Conservation (phyloP, 768 basidiomycete species). For the Hydnomerulius pinastri region DNA sequence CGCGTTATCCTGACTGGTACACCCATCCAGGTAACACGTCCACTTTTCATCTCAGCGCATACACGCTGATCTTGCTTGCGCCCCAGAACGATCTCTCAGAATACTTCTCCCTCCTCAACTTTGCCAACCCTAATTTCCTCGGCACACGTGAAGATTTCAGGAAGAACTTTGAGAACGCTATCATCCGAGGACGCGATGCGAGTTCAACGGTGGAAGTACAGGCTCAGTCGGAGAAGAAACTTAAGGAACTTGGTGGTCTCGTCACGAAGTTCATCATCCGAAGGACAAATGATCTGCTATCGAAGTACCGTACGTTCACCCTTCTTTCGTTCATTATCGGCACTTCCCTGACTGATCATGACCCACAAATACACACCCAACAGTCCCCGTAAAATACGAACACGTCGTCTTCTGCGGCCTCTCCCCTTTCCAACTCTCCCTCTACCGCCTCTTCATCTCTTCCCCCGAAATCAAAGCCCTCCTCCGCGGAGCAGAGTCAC, state of each 20-base stretch:
- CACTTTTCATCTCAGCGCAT: neutral
- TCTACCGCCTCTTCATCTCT: slow-evolving; percentile 89
- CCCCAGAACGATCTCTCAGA: slow-evolving; percentile 92
- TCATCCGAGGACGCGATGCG: slow-evolving; percentile 88
- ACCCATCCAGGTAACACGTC: slow-evolving; percentile 70
- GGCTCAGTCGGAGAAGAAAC: slow-evolving; percentile 82
- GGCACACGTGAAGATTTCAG: slow-evolving; percentile 89
- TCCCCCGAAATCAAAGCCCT: slow-evolving; percentile 92
- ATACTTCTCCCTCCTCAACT: slow-evolving; percentile 91
- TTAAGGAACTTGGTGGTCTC: slow-evolving; percentile 85
- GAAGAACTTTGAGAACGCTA: slow-evolving; percentile 92
- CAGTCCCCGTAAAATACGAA: slow-evolving; percentile 99
- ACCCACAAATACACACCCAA: slow-evolving; percentile 11
- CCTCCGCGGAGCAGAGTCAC: slow-evolving; percentile 83
- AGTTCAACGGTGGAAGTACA: slow-evolving; percentile 79
- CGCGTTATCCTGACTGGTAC: slow-evolving; percentile 94
- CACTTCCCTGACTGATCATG: slow-evolving; percentile 1
- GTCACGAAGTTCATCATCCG: slow-evolving; percentile 95
- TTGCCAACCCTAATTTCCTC: slow-evolving; percentile 89
- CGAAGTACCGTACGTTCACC: slow-evolving; percentile 75
- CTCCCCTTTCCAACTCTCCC: slow-evolving; percentile 77
- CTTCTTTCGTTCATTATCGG: neutral
- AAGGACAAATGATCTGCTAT: slow-evolving; percentile 89
- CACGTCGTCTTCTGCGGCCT: slow-evolving; percentile 93
- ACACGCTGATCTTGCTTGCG: neutral